Percentiles rank a stretch among this genome's conserved stretches.
Conservation (phyloP, 257 asterid genomes). For the Solanum ossicruentum region DNA sequence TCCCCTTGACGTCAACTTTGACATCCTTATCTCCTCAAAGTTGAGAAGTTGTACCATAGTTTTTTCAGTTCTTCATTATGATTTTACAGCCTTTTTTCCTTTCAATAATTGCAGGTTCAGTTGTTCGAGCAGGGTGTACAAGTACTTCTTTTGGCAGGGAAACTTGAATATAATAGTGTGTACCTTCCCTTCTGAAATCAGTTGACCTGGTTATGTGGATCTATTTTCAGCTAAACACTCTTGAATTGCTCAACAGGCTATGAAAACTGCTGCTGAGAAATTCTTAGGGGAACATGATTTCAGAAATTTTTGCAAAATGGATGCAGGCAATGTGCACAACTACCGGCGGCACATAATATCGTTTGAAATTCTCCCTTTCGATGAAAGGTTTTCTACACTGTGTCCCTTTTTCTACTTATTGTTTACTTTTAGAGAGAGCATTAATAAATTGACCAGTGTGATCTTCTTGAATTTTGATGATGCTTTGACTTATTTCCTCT, state of each 20-base stretch:
- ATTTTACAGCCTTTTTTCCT: background rate
- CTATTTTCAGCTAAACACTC: background rate
- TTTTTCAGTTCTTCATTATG: background rate
- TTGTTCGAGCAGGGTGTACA: constrained; percentile 83
- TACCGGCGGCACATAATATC: constrained; percentile 48
- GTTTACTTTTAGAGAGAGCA: background rate
- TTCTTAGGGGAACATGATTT: constrained; percentile 91
- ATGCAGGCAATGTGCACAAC: constrained; percentile 84
- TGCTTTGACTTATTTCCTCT: background rate
- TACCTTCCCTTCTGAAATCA: background rate
- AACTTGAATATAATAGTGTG: constrained; percentile 53
- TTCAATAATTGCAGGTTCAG: constrained; percentile 60
- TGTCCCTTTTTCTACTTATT: background rate
- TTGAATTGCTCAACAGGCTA: constrained; percentile 36
- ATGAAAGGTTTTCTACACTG: constrained; percentile 53
- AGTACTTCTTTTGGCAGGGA: constrained; percentile 86
- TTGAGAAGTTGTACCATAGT: background rate
- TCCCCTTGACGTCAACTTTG: background rate
- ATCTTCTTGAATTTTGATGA: background rate
- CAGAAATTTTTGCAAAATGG: constrained; percentile 98
- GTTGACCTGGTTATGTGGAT: background rate
- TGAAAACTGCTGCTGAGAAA: constrained; percentile 77
- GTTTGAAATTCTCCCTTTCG: constrained; percentile 49
- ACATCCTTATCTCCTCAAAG: background rate
- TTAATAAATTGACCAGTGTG: background rate